Evolutionary conservation across 2,329 filamentous ascomycete species (phyloP), one percentile per base, ranked within the genome.

Genomic region (Cladosporium velox): DNA sequence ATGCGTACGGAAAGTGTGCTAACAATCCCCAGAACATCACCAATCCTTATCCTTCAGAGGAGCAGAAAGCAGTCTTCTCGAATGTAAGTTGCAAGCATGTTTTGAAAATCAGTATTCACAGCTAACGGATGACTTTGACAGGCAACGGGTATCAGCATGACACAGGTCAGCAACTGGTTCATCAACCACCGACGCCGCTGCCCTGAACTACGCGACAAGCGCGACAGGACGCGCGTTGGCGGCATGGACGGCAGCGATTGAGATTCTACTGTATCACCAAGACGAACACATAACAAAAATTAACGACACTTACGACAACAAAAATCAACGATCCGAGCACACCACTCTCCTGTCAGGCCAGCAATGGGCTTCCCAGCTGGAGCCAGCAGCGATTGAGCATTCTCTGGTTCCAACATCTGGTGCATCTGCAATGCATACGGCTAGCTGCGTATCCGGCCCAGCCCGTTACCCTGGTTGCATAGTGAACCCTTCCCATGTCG

Each of bases 141-240:
- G 75, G 73, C 70, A 14, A 76, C 76, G 11, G 76, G 76, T 26
- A 77, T 78, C 69, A 78, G 76, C 67, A 74, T 78, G 74, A 78
- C 76, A 47, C 77, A 78, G 69, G 77, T 78, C 67, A 78, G 77
- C 74, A 78, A 78, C 66, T 78, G 77, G 76, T 78, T 78, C 68
- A 78, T 78, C 67, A 78, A 78, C 64, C 77, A 78, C 66, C 71
- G 77, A 41, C 70, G 77, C 57, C 71, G 77, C 30, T 78, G 76
- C 66, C 77, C 77, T 15, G 76, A 78, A 67, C 68, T 78, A 8
- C 73, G 76, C 28, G 77, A 78, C 66, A 73, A 75, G 68, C 76
- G 76, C 18, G 75, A 77, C 55, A 73, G 71, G 65, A 69, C 68
- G 59, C 70, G 71, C 49, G 66, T 69, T 34, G 49, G 66, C 4